A percentile compares a stretch with the other conserved stretches of the same genome.
These are phyloP conservation scores for Magnusiomyces fungicola DNA, from an alignment of 1,139 yeast genomes.

Conservation along the genomic window DNA sequence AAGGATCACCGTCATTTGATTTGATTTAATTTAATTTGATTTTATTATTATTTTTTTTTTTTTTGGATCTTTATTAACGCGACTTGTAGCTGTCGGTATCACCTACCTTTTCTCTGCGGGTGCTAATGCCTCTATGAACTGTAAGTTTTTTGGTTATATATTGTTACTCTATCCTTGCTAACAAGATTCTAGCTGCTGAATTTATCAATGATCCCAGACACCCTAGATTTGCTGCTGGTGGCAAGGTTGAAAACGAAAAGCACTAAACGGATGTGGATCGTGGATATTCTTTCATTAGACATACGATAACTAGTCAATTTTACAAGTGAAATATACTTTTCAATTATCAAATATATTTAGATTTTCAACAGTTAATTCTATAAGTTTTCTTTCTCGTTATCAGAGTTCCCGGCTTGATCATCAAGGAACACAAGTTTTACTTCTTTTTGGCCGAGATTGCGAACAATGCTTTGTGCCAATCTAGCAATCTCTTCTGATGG, in stretches of 20 bases:
- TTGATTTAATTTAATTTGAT: background rate
- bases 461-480: slow-evolving; percentile 27
- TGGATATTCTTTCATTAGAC: background rate
- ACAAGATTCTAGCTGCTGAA: slow-evolving; percentile 36
- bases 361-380: background rate
- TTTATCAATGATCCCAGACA: slow-evolving; percentile 74
- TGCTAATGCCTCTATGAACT: slow-evolving; percentile 47
- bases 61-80: slow-evolving; percentile 4
- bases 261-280: slow-evolving; percentile 20
- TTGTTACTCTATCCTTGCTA: background rate
- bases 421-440: slow-evolving; percentile 27
- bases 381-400: slow-evolving; percentile 1
- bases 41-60: slow-evolving; percentile 4
- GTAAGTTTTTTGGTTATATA: slow-evolving; percentile 25
- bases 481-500: slow-evolving; percentile 29
- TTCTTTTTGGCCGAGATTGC: slow-evolving; percentile 23
- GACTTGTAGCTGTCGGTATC: slow-evolving; percentile 35
- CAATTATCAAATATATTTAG: slow-evolving; percentile 1
- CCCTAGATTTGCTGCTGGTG: slow-evolving; percentile 60
- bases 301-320: background rate
- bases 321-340: background rate
- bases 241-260: slow-evolving; percentile 40
- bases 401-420: slow-evolving; percentile 12
- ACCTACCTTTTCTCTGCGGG: slow-evolving; percentile 53
- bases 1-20: too few relatives aligned